Base-by-base conservation (phyloP, 345 rosid genomes). In the Excoecaria cochinchinensis region DNA sequence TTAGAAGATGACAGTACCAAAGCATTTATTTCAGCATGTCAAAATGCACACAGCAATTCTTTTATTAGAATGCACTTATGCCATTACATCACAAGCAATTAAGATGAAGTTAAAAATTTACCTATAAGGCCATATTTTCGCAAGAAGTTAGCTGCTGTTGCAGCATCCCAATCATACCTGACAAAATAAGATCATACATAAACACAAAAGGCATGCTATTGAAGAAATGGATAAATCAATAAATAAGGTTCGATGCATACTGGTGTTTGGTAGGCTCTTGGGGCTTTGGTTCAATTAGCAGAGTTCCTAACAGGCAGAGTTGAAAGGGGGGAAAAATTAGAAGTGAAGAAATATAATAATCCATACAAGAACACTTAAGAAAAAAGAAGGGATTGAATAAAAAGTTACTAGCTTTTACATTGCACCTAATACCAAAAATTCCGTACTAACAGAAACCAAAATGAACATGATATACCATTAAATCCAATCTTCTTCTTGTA, bases 221-320 rank as follows among this genome's bases (percentile, higher is more conserved):
- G 39, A 42, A 64, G 4, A 58, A 10, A 17, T 12, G 8, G 56
- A 31, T 3, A n/a, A 52, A 53, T 24, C 14, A 39, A 36, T 17
- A 57, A 47, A 56, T 38, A 61, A 71, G 57, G 13, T 12, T 17
- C 9, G 50, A 81, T 53, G 51, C 77, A 50, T 85, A 95, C 91
- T 93, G 98, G 83, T 95, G 96, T 73, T 91, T 93, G 59, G 92
- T 93, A 15, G 99, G 98, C 85, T 95, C 99, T 86, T 95, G 99
- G 74, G 99, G 99, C 86, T 95, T 95, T 36, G 99, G 99, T 84
- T 95, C 95, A 81, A 95, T 90, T 71, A 95, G 81, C 69, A 95
- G 84, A 5, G 92, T 90, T 62, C 99, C 94, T 93, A 87, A 65
- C 19, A 80, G 24, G 24, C n/a, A 48, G 25, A 62, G 55, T 76